These are phyloP conservation scores for Mucor indicus DNA, from an alignment of 371 early-diverging fungal genomes.

Conservation along the genomic window DNA sequence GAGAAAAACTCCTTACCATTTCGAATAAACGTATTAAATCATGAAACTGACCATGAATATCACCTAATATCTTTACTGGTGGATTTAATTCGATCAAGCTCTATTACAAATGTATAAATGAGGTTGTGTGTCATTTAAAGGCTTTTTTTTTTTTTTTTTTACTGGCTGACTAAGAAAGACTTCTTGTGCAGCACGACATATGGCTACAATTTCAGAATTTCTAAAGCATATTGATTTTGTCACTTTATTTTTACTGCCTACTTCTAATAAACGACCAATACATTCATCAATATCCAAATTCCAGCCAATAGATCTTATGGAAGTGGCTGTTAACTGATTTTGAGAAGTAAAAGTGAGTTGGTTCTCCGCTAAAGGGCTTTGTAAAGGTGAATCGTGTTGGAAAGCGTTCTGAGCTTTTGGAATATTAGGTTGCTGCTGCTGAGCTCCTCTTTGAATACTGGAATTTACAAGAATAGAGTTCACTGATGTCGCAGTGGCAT, in stretches of 20 bases:
- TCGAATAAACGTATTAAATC: constrained; percentile 91
- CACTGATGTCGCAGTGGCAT: constrained; percentile 42
- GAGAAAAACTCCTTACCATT: constrained; percentile 53
- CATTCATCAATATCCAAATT: constrained; percentile 84
- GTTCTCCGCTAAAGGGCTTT: constrained; percentile 13
- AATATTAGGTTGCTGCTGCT: not conserved
- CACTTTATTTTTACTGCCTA: constrained; percentile 69
- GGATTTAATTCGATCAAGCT: constrained; percentile 92
- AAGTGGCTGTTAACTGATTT: constrained; percentile 46
- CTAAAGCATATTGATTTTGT: constrained; percentile 72
- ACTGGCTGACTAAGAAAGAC: constrained; percentile 90
- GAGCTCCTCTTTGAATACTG: not conserved
- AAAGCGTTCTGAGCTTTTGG: constrained; percentile 6
- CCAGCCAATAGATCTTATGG: constrained; percentile 41
- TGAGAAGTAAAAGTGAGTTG: constrained; percentile 38
- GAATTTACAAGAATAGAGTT: constrained; percentile 45
- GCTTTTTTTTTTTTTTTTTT: too few relatives aligned
- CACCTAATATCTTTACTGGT: constrained; percentile 93
- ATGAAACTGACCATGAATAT: constrained; percentile 94
- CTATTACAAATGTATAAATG: constrained; percentile 6
- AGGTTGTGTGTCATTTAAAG: too few relatives aligned
- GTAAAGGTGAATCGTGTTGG: constrained; percentile 1
- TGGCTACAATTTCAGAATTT: constrained; percentile 86
- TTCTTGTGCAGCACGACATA: constrained; percentile 88
- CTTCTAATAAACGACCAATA: constrained; percentile 77